Evolutionary conservation across 2,329 filamentous ascomycete genomes (phyloP).

Genomic region (Colletotrichum echinochloae): DNA sequence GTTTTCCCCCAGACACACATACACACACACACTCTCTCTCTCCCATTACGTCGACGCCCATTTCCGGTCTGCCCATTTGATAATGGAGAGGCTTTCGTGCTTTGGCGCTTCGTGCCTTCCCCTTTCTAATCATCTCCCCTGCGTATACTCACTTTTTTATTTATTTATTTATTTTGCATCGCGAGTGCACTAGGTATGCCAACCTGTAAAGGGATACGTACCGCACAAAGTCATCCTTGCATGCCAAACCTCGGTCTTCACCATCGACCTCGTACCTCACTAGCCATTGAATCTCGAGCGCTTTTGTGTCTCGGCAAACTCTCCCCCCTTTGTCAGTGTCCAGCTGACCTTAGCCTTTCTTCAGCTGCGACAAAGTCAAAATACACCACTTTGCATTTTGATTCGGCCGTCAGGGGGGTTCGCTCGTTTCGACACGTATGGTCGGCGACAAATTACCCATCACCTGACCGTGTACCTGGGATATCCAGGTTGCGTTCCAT

Average conservation of each 20-base stretch:
- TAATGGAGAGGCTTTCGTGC: background rate
- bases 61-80: background rate
- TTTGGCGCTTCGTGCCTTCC: background rate
- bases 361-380: constrained; percentile 40
- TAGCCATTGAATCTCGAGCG: constrained; percentile 17
- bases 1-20: constrained; percentile 25
- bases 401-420: constrained; percentile 12
- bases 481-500: constrained; percentile 20
- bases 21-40: too few species aligned
- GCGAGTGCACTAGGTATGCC: background rate
- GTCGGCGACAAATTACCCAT: constrained; percentile 32
- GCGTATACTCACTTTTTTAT: background rate
- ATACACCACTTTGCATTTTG: constrained; percentile 17
- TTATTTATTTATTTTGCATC: too few species aligned
- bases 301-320: constrained; percentile 21
- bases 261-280: constrained; percentile 1
- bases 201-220: constrained; percentile 5
- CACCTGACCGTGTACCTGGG: constrained; percentile 30
- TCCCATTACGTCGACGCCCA: constrained; percentile 28
- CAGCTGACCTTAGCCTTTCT: constrained; percentile 39
- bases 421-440: constrained; percentile 28
- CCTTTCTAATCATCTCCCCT: background rate
- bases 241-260: constrained; percentile 30
- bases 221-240: constrained; percentile 7
- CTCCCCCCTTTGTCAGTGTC: constrained; percentile 18